Evolutionary conservation across 257 asterid species (phyloP), one percentile per base, ranked within the genome.

Genomic region (Rauvolfia tetraphylla): DNA sequence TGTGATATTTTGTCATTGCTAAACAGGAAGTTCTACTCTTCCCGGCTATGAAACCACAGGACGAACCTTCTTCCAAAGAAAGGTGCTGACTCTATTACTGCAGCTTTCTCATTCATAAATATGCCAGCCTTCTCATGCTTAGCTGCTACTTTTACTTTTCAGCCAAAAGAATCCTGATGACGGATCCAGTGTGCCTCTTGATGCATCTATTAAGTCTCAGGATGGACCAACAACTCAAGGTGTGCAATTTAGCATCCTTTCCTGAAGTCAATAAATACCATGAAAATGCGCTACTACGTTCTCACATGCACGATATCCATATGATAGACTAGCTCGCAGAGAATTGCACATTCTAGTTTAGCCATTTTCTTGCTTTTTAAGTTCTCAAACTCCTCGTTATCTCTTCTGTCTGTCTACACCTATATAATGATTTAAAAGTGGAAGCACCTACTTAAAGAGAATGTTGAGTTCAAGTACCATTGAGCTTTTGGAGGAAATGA

Each of bases 31-130:
- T 93, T 58, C 75, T 93, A 62, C 93, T 93, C 74, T 93, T 90
- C 66, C 98, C 97, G 10, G 97, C 98, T 31, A 91, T 93, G 98
- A 93, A 90, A 78, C 95, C 96, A 57, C 98, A 91, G 79, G 96
- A 89, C 14, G 96, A 91, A 57, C 89, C 96, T 63, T 34, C 86
- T 12, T 73, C 78, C 65, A 85, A 89, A 78, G 96, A 90, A 74
- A 82, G 91, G 90, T 92, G 27, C 70, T 51, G 70, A 46, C 7
- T 38, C 39, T 33, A 14, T 17, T 39, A 3, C 34, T 18, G 17
- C 57, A 44, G 10, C 6, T 3, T 39, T 6, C 42, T 39, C 6
- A 3, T 6, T 6, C 6, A 39, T 39, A 39, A 39, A 6, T 6
- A 39, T 39, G 42, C 4, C 42, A 6, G 42, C 42, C 42, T 23